Evolutionary conservation across 768 basidiomycete genomes (phyloP).

Genomic region (Pleurotus pulmonarius): DNA sequence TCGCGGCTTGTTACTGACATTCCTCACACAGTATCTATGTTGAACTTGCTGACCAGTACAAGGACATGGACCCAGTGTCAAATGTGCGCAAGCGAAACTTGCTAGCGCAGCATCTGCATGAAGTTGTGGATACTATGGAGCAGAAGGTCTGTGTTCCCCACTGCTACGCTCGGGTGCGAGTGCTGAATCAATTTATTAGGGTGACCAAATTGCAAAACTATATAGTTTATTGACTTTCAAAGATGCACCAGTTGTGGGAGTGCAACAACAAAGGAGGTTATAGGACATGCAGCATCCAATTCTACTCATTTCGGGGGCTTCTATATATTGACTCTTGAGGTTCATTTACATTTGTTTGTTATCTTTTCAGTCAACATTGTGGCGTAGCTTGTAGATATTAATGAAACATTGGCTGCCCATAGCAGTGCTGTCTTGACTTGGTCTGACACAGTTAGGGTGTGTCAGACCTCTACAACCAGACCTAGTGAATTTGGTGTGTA

Average conservation of each 20-base stretch:
- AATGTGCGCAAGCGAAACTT: constrained; percentile 79
- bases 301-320: too few relatives aligned
- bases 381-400: too few relatives aligned
- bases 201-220: constrained; percentile 90
- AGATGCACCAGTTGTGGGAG: constrained; percentile 47
- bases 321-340: too few relatives aligned
- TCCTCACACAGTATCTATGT: constrained; percentile 69
- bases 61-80: constrained; percentile 78
- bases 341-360: too few relatives aligned
- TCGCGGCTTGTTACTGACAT: constrained; percentile 5
- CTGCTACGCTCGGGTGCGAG: neutral
- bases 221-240: constrained; percentile 81
- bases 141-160: constrained; percentile 60
- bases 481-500: too few relatives aligned
- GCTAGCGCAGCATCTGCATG: constrained; percentile 84
- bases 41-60: constrained; percentile 92
- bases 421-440: too few relatives aligned
- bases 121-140: constrained; percentile 90
- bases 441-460: too few relatives aligned
- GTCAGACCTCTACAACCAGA: too few relatives aligned
- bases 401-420: too few relatives aligned
- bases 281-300: too few relatives aligned
- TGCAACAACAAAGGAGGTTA: neutral
- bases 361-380: too few relatives aligned
- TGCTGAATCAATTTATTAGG: constrained; percentile 39